These are phyloP conservation scores for Mariannaea sp. DNA, from an alignment of 2,329 filamentous ascomycete species.

Conservation along the genomic window DNA sequence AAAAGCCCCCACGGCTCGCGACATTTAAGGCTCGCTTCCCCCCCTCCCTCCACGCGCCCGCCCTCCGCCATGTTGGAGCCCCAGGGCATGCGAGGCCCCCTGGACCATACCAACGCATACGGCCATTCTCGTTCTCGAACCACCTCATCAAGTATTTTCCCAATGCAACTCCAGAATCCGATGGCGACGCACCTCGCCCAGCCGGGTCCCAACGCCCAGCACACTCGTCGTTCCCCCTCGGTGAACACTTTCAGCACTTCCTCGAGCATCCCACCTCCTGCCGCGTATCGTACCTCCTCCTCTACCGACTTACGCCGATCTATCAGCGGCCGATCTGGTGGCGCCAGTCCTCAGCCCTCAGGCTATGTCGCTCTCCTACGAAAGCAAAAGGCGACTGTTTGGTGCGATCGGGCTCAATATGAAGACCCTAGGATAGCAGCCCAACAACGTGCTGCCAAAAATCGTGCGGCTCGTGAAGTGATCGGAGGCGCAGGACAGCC, in stretches of 20 bases:
- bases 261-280: conserved; percentile 68
- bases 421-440: conserved; percentile 86
- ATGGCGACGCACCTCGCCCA: conserved; percentile 40
- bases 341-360: conserved; percentile 58
- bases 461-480: conserved; percentile 83
- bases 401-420: conserved; percentile 92
- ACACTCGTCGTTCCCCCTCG: conserved; percentile 64
- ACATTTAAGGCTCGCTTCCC: conserved; percentile 31
- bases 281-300: conserved; percentile 60
- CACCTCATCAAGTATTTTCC: conserved; percentile 61
- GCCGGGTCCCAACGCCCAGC: conserved; percentile 40
- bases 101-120: conserved; percentile 48
- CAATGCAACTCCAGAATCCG: conserved; percentile 40
- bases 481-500: conserved; percentile 65
- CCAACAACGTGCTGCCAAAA: conserved; percentile 84
- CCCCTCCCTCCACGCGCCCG: conserved; percentile 23
- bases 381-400: conserved; percentile 96
- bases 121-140: conserved; percentile 61
- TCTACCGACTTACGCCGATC: conserved; percentile 71
- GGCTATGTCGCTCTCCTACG: conserved; percentile 95
- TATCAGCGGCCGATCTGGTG: conserved; percentile 76
- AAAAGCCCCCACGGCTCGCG: conserved; percentile 30
- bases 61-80: conserved; percentile 40
- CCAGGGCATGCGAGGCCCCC: conserved; percentile 40
- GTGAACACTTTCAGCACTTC: conserved; percentile 72